phyloP scores from a whole-genome alignment of 225 moss, liverwort and hornwort species.

The Bryoerythrophyllum caledonicum region DNA sequence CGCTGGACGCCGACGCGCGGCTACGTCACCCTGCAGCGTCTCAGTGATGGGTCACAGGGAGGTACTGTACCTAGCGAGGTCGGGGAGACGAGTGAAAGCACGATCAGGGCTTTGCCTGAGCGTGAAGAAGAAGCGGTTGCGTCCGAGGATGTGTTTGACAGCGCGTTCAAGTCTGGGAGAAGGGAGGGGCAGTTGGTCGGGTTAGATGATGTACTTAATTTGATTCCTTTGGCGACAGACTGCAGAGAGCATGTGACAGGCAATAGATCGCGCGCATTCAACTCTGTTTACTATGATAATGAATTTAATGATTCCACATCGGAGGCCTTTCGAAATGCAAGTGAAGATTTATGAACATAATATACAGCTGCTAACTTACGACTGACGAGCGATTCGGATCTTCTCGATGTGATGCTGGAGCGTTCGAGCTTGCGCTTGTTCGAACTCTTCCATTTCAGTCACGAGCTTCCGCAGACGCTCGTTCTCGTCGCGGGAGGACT shows the following conservation, averaged over 20 bases:
- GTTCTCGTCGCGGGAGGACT: constrained; percentile 56
- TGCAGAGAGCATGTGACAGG: not conserved
- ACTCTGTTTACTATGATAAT: not conserved
- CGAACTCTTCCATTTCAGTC: constrained; percentile 76
- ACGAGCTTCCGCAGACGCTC: constrained; percentile 53
- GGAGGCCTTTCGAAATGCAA: not conserved
- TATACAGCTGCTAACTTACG: constrained; percentile 31
- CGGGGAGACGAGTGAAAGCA: not conserved
- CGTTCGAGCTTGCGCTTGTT: constrained; percentile 61
- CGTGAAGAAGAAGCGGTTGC: not conserved
- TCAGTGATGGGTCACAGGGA: not conserved
- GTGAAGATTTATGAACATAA: not conserved
- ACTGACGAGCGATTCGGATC: constrained; percentile 61
- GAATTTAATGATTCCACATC: not conserved
- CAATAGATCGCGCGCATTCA: not conserved
- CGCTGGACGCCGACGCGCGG: constrained; percentile 21
- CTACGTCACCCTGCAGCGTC: not conserved
- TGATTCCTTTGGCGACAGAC: not conserved
- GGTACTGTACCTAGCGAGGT: not conserved
- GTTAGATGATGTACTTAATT: not conserved
- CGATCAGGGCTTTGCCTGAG: not conserved
- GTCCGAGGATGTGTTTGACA: not conserved
- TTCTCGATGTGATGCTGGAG: constrained; percentile 74
- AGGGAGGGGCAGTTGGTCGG: not conserved
- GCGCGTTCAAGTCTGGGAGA: not conserved